Evolutionary conservation across 306 rosid species (phyloP).

Genomic region (Prinsepia uniflora): DNA sequence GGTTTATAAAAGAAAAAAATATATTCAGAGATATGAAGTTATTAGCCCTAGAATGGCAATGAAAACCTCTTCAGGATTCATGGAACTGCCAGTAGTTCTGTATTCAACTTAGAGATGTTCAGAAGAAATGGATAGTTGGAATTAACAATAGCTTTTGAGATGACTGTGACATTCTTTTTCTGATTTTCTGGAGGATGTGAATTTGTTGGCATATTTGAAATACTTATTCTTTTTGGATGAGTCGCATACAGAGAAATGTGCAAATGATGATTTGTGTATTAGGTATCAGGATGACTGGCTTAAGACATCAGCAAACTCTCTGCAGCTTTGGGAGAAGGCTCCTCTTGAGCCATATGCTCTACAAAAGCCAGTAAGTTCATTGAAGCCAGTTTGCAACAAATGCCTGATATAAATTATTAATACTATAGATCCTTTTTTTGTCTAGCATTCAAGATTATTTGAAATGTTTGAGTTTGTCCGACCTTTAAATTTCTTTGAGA

Average conservation of each 20-base stretch:
- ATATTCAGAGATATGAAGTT: not conserved
- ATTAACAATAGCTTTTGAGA: not conserved
- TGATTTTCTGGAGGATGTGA: not conserved
- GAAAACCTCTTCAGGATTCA: not conserved
- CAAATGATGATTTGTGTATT: constrained; percentile 19
- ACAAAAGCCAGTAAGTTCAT: constrained; percentile 75
- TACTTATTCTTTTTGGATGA: not conserved
- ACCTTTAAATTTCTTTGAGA: constrained; percentile 11
- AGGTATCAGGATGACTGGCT: constrained; percentile 99
- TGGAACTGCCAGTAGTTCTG: not conserved
- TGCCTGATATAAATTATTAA: constrained; percentile 11
- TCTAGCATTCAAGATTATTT: constrained; percentile 9
- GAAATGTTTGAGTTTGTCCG: constrained; percentile 19
- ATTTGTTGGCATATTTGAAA: not conserved
- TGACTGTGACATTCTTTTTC: not conserved
- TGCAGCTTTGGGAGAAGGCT: constrained; percentile 96
- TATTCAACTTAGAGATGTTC: not conserved
- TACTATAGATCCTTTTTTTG: not conserved
- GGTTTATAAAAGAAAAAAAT: no score
- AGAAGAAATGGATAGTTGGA: not conserved
- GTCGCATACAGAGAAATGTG: constrained; percentile 2
- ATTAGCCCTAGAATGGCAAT: not conserved
- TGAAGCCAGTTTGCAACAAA: constrained; percentile 20
- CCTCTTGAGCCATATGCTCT: constrained; percentile 95
- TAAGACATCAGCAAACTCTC: constrained; percentile 73